These are phyloP conservation scores for Cutaneotrichosporon daszewskae DNA, from an alignment of 1,284 basidiomycete species.

Conservation along the genomic window DNA sequence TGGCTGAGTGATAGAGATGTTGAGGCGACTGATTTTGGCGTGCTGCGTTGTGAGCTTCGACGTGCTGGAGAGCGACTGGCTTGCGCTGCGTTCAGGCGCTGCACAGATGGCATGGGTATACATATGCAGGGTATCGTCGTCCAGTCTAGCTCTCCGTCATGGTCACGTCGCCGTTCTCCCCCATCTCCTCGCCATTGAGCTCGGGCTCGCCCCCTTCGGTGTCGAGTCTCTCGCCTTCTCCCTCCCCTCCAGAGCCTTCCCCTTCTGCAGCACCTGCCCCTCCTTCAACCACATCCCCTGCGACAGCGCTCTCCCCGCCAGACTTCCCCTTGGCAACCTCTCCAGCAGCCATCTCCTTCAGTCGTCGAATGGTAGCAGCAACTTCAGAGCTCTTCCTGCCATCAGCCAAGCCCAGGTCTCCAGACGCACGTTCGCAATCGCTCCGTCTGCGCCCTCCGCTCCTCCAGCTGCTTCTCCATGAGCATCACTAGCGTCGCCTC, in stretches of 20 bases:
- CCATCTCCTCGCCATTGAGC: neutral
- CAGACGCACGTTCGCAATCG: conserved; percentile 26
- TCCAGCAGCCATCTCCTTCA: conserved; percentile 2
- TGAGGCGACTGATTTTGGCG: no score
- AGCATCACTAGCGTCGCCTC: conserved; percentile 42
- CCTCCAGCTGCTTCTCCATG: conserved; percentile 40
- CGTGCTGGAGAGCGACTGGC: neutral
- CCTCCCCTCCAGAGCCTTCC: neutral
- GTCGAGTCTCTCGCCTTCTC: neutral
- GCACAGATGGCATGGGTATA: conserved; percentile 5
- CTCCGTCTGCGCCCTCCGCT: conserved; percentile 30
- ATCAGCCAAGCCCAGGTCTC: neutral
- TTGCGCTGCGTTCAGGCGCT: neutral
- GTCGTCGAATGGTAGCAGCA: conserved; percentile 9
- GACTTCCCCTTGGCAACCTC: neutral
- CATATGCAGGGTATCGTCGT: conserved; percentile 17
- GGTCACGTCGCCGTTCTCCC: neutral
- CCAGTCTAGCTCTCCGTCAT: neutral
- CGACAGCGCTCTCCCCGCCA: neutral
- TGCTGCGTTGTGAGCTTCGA: no score
- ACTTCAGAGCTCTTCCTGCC: conserved; percentile 16
- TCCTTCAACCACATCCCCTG: neutral
- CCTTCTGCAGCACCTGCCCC: neutral
- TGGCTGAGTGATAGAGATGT: no score
- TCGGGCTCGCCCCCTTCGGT: neutral